These are phyloP conservation scores for Nicotiana attenuata DNA, from an alignment of 257 asterid genomes.

Conservation along the genomic window DNA sequence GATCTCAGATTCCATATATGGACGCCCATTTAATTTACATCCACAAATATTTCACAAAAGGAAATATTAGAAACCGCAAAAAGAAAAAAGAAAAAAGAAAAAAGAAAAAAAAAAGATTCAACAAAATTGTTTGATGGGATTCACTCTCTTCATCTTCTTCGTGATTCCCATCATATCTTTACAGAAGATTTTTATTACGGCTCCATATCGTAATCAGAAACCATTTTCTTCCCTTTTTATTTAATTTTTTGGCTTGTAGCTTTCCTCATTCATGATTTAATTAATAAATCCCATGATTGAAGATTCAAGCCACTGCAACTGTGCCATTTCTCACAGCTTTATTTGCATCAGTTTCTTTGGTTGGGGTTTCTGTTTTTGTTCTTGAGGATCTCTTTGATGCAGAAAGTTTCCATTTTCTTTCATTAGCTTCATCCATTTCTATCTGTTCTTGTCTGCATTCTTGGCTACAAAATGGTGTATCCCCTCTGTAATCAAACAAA, in stretches of 20 bases:
- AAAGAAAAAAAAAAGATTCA: not conserved
- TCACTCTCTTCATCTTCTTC: not conserved
- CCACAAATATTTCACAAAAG: not conserved
- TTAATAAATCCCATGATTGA: not conserved
- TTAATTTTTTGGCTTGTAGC: not conserved
- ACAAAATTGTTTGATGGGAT: slow-evolving; percentile 5
- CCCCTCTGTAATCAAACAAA: slow-evolving; percentile 55
- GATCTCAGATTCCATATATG: slow-evolving; percentile 23
- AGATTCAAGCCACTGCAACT: slow-evolving; percentile 58
- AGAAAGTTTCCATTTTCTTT: slow-evolving; percentile 53
- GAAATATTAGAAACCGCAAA: not conserved
- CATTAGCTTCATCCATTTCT: slow-evolving; percentile 77
- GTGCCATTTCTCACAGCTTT: slow-evolving; percentile 57
- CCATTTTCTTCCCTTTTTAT: not conserved
- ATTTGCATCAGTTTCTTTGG: slow-evolving; percentile 47
- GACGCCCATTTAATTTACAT: slow-evolving; percentile 8
- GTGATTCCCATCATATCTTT: slow-evolving; percentile 11
- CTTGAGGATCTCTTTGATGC: slow-evolving; percentile 48
- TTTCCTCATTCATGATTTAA: not conserved
- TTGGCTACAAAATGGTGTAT: slow-evolving; percentile 84
- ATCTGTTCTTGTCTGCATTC: slow-evolving; percentile 96
- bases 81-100: too few relatives aligned
- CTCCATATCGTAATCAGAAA: not conserved
- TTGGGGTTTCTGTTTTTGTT: slow-evolving; percentile 26
- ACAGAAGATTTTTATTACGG: not conserved